These are phyloP conservation scores for Wickerhamiella kazuoi DNA, from an alignment of 805 yeast genomes.

Conservation along the genomic window DNA sequence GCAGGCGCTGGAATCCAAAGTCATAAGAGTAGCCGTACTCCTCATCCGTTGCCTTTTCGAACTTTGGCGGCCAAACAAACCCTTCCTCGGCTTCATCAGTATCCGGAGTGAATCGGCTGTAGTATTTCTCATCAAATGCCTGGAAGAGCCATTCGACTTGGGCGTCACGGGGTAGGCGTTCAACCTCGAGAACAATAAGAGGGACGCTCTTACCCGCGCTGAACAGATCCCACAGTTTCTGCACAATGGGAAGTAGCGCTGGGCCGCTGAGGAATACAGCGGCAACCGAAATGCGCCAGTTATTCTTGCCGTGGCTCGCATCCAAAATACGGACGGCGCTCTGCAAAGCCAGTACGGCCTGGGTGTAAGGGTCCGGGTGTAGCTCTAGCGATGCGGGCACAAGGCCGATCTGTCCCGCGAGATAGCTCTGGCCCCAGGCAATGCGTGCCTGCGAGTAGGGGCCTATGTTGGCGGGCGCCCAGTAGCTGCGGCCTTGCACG, in stretches of 20 bases:
- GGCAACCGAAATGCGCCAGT: conserved; percentile 26
- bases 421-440: conserved; percentile 31
- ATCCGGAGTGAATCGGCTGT: conserved; percentile 10
- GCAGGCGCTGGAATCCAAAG: not conserved
- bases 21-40: not conserved
- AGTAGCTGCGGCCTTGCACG: conserved; percentile 80
- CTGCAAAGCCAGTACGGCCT: conserved; percentile 46
- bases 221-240: conserved; percentile 6
- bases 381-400: conserved; percentile 54
- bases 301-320: conserved; percentile 27
- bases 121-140: conserved; percentile 10
- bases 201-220: conserved; percentile 5
- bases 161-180: conserved; percentile 17
- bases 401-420: conserved; percentile 88
- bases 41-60: not conserved
- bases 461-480: conserved; percentile 98
- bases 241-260: conserved; percentile 1
- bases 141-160: conserved; percentile 16
- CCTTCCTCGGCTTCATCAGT: conserved; percentile 11
- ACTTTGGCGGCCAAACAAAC: not conserved
- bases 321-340: conserved; percentile 49
- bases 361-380: conserved; percentile 16
- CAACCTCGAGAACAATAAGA: conserved; percentile 13
- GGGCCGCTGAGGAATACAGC: conserved; percentile 37
- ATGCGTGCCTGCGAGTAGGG: conserved; percentile 85